Evolutionary conservation across 306 rosid species (phyloP).

Genomic region (apple (Malus domestica)): ASM211411v1 NC_041790.1:5470001-5470500

Average conservation of each 20-base stretch:
- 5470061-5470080: background rate
- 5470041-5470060: background rate
- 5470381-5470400: background rate
- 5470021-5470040: background rate
- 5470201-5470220: background rate
- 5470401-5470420: background rate
- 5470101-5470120: background rate
- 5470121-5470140: background rate
- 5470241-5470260: background rate
- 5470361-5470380: too few species aligned
- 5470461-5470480: background rate
- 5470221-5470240: background rate
- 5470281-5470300: too few species aligned
- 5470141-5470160: background rate
- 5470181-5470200: background rate
- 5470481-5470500: background rate
- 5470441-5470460: background rate
- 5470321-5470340: too few species aligned
- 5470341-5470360: too few species aligned
- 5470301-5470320: too few species aligned
- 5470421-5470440: background rate
- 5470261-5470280: background rate
- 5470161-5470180: background rate
- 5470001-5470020: background rate
- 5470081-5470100: background rate